Evolutionary conservation across 768 basidiomycete species (phyloP), one percentile per base, ranked within the genome.

Genomic region (Coprinopsis cinerea): DNA sequence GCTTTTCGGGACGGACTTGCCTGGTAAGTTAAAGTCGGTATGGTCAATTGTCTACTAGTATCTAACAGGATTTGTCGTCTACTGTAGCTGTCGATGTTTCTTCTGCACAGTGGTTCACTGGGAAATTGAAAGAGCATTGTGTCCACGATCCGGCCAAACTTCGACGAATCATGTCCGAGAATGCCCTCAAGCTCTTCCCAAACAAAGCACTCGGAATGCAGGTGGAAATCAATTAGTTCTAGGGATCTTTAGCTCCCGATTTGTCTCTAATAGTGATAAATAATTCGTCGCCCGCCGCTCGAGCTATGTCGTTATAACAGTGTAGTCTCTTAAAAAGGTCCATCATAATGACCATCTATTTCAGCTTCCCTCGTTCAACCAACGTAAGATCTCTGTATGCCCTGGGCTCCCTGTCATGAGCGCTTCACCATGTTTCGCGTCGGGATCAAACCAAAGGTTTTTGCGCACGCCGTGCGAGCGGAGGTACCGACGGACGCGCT

Each of bases 401-500:
- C 79, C 79, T 50, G 70, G 67, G 36, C 77, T 72, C 36, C 74
- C 75, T 32, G 67, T 63, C 42, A 77, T 60, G 24, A 88, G 70
- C 15, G 84, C 77, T 51, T 81, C 68, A 0, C 85, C 85, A 60
- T 88, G 85, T 9, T 66, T 70, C 13, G 81, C 83, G 1, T 77
- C 59, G 10, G 82, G 75, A 55, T 88, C 78, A 49, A 78, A 81
- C 70, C 74, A 78, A 2, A 89, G 65, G 14, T 82, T 81, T 60
- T 87, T 77, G 39, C 72, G 72, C 25, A 88, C 70, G 17, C 88
- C 86, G 65, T 92, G 89, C 9, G 83, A 83, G 10, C 74, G 69
- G 15, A 95, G 75, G 63, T 93, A 94, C 39, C 72, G 75, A 55
- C 75, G 78, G 18, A 92, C 79, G 9, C 89, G 82, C 83, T 88